Evolutionary conservation across 225 moss, liverwort and hornwort species (phyloP).

Genomic region (Pseudisothecium myosuroides): DNA sequence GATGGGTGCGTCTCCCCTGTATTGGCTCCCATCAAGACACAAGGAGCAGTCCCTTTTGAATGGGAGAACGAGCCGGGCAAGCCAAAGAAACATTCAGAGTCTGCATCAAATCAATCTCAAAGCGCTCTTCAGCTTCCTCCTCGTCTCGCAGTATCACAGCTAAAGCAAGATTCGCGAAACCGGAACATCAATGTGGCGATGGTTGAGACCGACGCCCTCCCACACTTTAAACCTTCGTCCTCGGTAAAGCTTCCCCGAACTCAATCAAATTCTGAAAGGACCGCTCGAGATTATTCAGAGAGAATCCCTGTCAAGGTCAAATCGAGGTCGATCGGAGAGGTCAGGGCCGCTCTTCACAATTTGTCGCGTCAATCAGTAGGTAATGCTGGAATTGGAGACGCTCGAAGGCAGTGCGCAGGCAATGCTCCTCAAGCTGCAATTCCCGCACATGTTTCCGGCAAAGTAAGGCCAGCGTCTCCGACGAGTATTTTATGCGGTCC

Average conservation of each 20-base stretch:
- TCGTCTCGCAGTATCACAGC: not conserved
- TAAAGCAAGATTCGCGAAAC: not conserved
- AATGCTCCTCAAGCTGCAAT: not conserved
- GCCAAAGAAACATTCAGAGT: conserved; percentile 23
- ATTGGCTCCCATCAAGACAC: conserved; percentile 37
- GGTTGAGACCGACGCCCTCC: not conserved
- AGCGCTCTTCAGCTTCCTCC: conserved; percentile 25
- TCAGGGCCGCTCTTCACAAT: conserved; percentile 8
- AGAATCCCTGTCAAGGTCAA: not conserved
- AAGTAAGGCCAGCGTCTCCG: conserved; percentile 28
- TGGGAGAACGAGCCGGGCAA: conserved; percentile 83
- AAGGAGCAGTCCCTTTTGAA: conserved; percentile 55
- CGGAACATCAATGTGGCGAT: not conserved
- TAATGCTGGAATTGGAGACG: not conserved
- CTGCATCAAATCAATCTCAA: not conserved
- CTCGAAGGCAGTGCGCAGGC: not conserved
- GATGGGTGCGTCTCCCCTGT: conserved; percentile 39
- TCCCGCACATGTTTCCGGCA: not conserved
- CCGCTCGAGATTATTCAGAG: not conserved
- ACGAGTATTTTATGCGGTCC: conserved; percentile 69
- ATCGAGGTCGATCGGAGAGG: conserved; percentile 1
- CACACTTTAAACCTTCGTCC: not conserved
- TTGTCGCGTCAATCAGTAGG: conserved; percentile 8
- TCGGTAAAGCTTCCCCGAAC: not conserved
- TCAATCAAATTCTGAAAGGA: not conserved